phyloP scores from a whole-genome alignment of 192 early-diverging fungal genomes.

The Linnemannia exigua region DNA sequence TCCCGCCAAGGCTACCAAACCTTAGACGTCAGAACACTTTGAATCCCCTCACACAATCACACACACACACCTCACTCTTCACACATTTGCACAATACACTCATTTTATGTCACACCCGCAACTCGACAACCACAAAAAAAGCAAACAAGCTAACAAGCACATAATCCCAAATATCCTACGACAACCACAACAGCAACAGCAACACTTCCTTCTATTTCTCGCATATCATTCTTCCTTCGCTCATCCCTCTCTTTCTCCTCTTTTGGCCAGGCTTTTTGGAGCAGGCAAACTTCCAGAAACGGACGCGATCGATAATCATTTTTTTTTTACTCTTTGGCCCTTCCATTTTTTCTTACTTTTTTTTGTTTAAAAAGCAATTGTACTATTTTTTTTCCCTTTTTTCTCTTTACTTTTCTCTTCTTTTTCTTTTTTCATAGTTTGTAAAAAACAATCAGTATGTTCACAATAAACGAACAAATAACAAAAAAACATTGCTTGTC shows the following conservation, averaged over 20 bases:
- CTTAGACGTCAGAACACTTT: constrained; percentile 22
- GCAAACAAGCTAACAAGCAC: too few species aligned
- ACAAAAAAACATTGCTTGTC: not conserved
- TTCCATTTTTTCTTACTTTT: not conserved
- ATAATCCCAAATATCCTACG: too few species aligned
- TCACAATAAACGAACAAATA: not conserved
- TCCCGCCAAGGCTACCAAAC: constrained; percentile 36
- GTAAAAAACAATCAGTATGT: not conserved
- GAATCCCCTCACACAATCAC: not conserved
- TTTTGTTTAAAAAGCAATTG: not conserved
- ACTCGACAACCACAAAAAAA: not conserved
- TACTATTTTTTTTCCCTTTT: not conserved
- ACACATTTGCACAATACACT: constrained; percentile 4
- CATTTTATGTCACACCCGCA: not conserved
- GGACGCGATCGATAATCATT: not conserved
- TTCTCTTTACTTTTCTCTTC: too few species aligned
- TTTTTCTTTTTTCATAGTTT: too few species aligned
- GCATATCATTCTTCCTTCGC: not conserved
- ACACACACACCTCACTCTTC: constrained; percentile 3
- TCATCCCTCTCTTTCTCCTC: not conserved
- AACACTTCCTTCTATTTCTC: not conserved
- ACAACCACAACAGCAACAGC: not conserved
- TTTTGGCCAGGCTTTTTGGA: too few species aligned
- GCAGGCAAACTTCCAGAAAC: not conserved
- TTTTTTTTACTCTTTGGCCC: not conserved